phyloP scores from a whole-genome alignment of 2,329 filamentous ascomycete genomes.

The Aspergillus sp. region DNA sequence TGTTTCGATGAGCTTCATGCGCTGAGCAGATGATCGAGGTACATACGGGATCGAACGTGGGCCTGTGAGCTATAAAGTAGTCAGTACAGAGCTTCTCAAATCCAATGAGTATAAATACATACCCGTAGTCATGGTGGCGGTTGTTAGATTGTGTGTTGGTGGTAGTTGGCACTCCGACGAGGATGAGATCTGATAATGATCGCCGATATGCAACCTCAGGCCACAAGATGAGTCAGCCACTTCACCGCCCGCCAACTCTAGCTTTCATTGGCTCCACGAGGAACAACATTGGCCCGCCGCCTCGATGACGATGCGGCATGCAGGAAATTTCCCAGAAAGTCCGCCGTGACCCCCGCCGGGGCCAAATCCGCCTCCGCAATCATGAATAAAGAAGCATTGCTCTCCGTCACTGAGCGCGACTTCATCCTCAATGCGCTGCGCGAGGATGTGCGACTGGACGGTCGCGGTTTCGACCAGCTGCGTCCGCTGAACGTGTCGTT shows the following conservation, averaged over 20 bases:
- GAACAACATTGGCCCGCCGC: constrained; percentile 14
- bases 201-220: constrained; percentile 15
- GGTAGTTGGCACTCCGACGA: constrained; percentile 10
- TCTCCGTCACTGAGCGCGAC: constrained; percentile 82
- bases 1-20: constrained; percentile 40
- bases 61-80: constrained; percentile 65
- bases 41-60: constrained; percentile 90
- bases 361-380: constrained; percentile 30
- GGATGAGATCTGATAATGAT: constrained; percentile 5
- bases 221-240: constrained; percentile 7
- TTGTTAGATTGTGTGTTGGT: neutral
- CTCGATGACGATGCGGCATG: constrained; percentile 23
- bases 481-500: constrained; percentile 76
- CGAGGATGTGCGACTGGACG: constrained; percentile 80
- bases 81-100: constrained; percentile 20
- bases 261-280: constrained; percentile 13
- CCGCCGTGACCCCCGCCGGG: constrained; percentile 25
- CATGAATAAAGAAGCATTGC: constrained; percentile 92
- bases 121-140: constrained; percentile 46
- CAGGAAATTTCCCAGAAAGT: constrained; percentile 23
- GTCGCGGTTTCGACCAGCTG: constrained; percentile 77
- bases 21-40: constrained; percentile 20
- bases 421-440: constrained; percentile 83
- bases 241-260: constrained; percentile 14
- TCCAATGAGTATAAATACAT: constrained; percentile 12